phyloP scores from a whole-genome alignment of 2,329 filamentous ascomycete species.

The Coniochaeta hoffmannii region DNA sequence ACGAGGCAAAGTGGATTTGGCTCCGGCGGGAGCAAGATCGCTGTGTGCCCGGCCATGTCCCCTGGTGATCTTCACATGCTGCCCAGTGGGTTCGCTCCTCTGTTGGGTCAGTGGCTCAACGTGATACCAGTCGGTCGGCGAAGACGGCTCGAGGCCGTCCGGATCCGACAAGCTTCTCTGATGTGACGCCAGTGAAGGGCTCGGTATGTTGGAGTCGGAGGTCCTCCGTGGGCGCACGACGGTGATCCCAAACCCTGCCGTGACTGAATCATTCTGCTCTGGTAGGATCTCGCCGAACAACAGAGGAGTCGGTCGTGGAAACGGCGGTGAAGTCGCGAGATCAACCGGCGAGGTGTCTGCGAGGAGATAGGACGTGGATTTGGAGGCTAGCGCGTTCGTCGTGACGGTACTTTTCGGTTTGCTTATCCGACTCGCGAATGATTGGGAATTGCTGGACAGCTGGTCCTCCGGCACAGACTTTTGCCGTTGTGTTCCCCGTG shows the following conservation, averaged over 20 bases:
- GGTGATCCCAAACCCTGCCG: conserved; percentile 55
- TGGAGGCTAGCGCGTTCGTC: conserved; percentile 29
- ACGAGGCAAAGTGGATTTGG: conserved; percentile 15
- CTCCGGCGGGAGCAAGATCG: conserved; percentile 39
- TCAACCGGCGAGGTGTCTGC: conserved; percentile 19
- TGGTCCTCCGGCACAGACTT: conserved; percentile 43
- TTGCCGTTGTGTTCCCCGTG: conserved; percentile 33
- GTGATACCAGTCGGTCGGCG: conserved; percentile 61
- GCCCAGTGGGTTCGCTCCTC: conserved; percentile 12
- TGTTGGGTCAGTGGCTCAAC: conserved; percentile 18
- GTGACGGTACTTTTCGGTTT: conserved; percentile 35
- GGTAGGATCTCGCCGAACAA: conserved; percentile 70
- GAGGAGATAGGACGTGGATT: conserved; percentile 34
- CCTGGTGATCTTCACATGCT: conserved; percentile 25
- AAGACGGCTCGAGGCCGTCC: conserved; percentile 48
- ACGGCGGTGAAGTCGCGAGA: conserved; percentile 22
- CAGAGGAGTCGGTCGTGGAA: conserved; percentile 39
- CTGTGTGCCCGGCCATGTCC: conserved; percentile 39
- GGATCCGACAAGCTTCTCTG: conserved; percentile 49
- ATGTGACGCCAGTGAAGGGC: conserved; percentile 32
- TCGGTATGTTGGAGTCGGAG: conserved; percentile 63
- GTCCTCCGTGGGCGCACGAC: conserved; percentile 49
- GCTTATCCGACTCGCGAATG: conserved; percentile 52
- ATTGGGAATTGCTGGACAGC: conserved; percentile 45
- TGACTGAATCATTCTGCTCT: conserved; percentile 43